Evolutionary conservation across 2,329 filamentous ascomycete genomes (phyloP), one percentile per base, ranked within the genome.

Genomic region (Colletotrichum cordylinicola): DNA sequence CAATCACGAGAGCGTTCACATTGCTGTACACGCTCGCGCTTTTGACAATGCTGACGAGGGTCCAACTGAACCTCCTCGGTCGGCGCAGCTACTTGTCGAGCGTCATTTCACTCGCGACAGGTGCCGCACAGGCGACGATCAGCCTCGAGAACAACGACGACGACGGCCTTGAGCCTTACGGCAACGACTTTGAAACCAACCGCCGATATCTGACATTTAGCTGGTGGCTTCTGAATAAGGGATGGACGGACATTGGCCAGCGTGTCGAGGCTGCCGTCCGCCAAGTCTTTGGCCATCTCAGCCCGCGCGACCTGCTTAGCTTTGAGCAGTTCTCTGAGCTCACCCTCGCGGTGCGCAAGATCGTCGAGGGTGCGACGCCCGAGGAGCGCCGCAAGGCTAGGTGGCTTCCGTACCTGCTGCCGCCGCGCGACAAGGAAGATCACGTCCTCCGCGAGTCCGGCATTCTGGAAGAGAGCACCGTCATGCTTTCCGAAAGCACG

Each of bases 31-130:
- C 95, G 2, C 90, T 98, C 61, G 93, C 94, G 33, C 91, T 99
- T 62, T 92, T 99, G 74, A 96, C 95, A 8, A 92, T 99, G 85
- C 92, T 99, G 79, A 99, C 97, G 1, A 92, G 96, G 77, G 95
- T 99, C 81, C 97, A 99, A 86, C 92, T 99, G 76, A 99, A 99
- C 87, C 94, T 99, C 33, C 94, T 99, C 48, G 97, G 97, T 69
- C 94, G 97, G 77, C 92, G 96, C 77, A 98, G 96, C 84, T 99
- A 99, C 85, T 92, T 99, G 65, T 98, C 96, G 8, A 98, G 95
- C 78, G 97, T 99, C 21, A 94, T 98, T 29, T 95, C 96, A 4
- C 91, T 98, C 24, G 96, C 97, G 21, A 94, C 94, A 1, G 95
- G 94, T 37, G 88, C 92, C 8, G 88, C 92, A 21, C 91, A 94